phyloP scores from a whole-genome alignment of 2,329 filamentous ascomycete species.

The Colletotrichum sp. region DNA sequence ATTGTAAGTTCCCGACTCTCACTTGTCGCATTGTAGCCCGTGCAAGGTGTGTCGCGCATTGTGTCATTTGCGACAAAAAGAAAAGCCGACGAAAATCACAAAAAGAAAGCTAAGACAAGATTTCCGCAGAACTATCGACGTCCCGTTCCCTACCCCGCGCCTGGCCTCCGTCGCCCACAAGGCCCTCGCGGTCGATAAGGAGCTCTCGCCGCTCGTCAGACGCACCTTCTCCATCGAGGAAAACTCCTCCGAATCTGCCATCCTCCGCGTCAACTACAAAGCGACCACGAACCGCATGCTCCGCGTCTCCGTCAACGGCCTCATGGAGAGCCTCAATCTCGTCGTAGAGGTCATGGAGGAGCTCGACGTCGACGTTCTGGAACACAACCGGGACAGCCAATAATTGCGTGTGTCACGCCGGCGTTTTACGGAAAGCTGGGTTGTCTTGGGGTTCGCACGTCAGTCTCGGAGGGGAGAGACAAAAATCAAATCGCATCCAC shows the following conservation, averaged over 20 bases:
- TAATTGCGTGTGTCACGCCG: neutral
- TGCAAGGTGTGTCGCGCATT: neutral
- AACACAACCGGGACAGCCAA: slow-evolving; percentile 9
- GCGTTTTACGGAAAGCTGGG: neutral
- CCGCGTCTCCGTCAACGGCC: slow-evolving; percentile 93
- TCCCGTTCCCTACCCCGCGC: slow-evolving; percentile 82
- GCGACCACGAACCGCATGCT: slow-evolving; percentile 97
- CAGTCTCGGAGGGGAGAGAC: neutral
- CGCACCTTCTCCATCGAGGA: slow-evolving; percentile 67
- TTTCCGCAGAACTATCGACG: slow-evolving; percentile 58
- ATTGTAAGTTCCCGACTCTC: slow-evolving; percentile 56
- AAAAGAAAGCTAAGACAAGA: slow-evolving; percentile 20
- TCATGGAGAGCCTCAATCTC: slow-evolving; percentile 88
- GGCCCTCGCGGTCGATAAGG: slow-evolving; percentile 83
- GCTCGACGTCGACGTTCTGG: slow-evolving; percentile 83
- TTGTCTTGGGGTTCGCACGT: neutral
- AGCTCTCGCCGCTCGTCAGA: slow-evolving; percentile 84
- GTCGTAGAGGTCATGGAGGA: slow-evolving; percentile 91
- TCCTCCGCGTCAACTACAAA: slow-evolving; percentile 78
- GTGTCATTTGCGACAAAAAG: neutral
- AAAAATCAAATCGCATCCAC: neutral
- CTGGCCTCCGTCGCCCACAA: slow-evolving; percentile 78
- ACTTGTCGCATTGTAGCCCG: neutral
- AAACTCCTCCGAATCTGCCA: slow-evolving; percentile 32
- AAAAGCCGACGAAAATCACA: neutral